A percentile compares a stretch with the other conserved stretches of the same genome.
Evolutionary conservation across 163 green algal genomes (phyloP).

Genomic region (Scenedesmus sp.): DNA sequence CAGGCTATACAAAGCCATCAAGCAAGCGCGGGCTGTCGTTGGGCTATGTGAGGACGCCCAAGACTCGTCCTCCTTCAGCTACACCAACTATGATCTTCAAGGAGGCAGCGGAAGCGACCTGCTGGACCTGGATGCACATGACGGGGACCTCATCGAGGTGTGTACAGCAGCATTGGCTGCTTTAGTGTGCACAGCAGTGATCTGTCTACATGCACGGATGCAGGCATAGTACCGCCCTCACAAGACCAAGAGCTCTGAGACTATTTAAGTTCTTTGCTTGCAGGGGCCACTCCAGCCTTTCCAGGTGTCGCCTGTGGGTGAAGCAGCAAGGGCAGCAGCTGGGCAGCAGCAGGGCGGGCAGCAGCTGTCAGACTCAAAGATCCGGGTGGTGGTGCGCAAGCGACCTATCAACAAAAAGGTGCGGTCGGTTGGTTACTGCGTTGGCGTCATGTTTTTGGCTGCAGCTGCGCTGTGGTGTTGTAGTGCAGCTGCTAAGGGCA

Average conservation of each 20-base stretch:
- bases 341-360: background rate
- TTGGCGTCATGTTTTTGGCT: background rate
- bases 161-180: background rate
- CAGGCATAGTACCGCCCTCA: background rate
- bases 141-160: slow-evolving; percentile 70
- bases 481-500: too few relatives aligned
- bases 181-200: slow-evolving; percentile 7
- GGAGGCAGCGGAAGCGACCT: slow-evolving; percentile 51
- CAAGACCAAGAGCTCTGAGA: background rate
- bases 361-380: slow-evolving; percentile 83
- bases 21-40: slow-evolving; percentile 52
- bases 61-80: background rate
- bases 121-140: slow-evolving; percentile 77
- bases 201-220: background rate
- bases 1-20: slow-evolving; percentile 79
- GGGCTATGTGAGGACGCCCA: slow-evolving; percentile 33
- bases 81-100: background rate
- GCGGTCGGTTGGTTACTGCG: background rate
- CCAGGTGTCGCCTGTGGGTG: slow-evolving; percentile 1
- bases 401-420: slow-evolving; percentile 95
- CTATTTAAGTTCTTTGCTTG: background rate
- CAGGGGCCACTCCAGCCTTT: slow-evolving; percentile 32
- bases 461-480: too few relatives aligned
- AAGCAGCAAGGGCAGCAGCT: slow-evolving; percentile 3
- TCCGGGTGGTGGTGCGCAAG: slow-evolving; percentile 96